Base-by-base conservation (phyloP, 2,329 filamentous ascomycete species). In the Verruconis gallopava region DNA sequence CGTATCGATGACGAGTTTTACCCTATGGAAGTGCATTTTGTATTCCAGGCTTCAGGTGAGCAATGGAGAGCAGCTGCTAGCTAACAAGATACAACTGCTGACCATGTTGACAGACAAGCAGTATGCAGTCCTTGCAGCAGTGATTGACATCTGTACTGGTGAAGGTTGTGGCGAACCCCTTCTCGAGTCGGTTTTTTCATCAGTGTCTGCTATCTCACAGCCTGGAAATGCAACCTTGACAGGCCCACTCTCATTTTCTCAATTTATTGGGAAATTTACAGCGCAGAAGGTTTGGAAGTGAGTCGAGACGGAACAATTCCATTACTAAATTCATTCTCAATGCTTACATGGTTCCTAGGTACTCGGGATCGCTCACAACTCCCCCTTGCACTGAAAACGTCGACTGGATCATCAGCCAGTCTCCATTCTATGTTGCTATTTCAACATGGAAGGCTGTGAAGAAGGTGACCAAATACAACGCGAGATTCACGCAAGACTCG, bases 381-480 rank as follows among this genome's bases (percentile, higher is more conserved):
- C 75, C 76, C 15, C 75, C 75, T 3, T 79, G 75, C 58, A 63
- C 63, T 13, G 73, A 78, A 55, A 68, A 67, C 19, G 60, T 79
- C 17, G 61, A 56, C 6, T 77, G 73, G 64, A 57, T 73, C 37
- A 57, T 76, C 33, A 67, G 67, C 48, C 59, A 63, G 46, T 49
- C 69, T 43, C 65, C 67, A 28, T 53, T 76, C 3, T 54, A 56
- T 25, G 57, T 77, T 47, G 59, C 64, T 48, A 61, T 71, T 13
- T 55, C 55, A 3, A 71, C 67, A 13, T 77, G 59, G 54, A 65
- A 69, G 49, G 59, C 57, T 34, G 67, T 72, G 44, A 73, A 74
- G 56, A 57, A 53, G 21, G 63, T 76, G 21, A 57, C 73, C 39
- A 71, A 68, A 49, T 76, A 71, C 58, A 77, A 77, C 55, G 55